Conservation (phyloP, 2,329 filamentous ascomycete species). For the Onygenales sp. region DNA sequence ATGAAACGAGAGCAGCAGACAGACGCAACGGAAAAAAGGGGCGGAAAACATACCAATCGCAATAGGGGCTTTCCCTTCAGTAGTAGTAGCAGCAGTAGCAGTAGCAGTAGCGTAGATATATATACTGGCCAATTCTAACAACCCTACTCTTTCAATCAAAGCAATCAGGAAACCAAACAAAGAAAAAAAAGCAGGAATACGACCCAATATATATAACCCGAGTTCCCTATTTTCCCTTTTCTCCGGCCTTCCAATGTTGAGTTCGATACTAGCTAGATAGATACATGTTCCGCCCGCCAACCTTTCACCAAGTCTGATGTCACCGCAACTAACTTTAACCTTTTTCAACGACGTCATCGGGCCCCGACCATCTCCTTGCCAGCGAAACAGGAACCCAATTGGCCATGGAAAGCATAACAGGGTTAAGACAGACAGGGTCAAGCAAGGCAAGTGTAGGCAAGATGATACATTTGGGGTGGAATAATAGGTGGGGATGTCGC, state of each 20-base stretch:
- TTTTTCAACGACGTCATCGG: slow-evolving; percentile 9
- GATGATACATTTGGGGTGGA: no score
- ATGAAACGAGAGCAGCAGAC: no score
- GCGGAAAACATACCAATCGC: no score
- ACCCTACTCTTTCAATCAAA: background rate
- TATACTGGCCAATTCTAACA: no score
- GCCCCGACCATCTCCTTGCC: background rate
- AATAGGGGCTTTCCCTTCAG: no score
- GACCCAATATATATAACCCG: background rate
- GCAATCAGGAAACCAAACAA: background rate
- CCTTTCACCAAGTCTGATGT: slow-evolving; percentile 1
- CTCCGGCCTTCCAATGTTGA: no score
- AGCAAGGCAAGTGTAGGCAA: no score
- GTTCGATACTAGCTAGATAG: background rate
- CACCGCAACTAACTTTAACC: background rate
- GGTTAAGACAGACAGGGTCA: no score
- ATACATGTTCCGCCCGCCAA: background rate
- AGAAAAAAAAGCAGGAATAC: background rate
- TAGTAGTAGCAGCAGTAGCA: no score
- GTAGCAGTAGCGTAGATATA: no score
- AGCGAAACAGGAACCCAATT: background rate
- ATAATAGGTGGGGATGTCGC: no score
- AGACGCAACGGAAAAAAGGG: no score
- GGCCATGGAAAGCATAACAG: background rate
- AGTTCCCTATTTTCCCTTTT: background rate